Evolutionary conservation across 192 early-diverging fungal species (phyloP), one percentile per base, ranked within the genome.

Genomic region (Rhizoclosmatium globosum): DNA sequence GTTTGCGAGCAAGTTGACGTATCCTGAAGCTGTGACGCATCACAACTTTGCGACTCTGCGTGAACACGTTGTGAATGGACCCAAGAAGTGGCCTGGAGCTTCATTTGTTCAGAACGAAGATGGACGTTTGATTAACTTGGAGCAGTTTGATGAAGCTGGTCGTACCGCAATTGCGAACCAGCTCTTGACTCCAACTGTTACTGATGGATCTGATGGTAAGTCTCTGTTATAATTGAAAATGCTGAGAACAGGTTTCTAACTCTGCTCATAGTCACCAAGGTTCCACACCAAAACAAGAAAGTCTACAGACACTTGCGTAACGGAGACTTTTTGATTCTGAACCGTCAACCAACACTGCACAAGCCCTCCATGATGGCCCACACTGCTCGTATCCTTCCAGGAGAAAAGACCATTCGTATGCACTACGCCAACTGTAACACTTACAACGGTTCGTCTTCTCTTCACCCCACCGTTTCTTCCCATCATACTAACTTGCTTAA

Each of bases 321-420:
- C 82, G 98, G 98, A 68, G 98, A 99, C 81, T 93, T 97, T 83
- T 89, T 99, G 47, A 89, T 99, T 65, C 87, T 99, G 78, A 99
- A 99, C 88, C 95, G 98, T 68, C 98, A 99, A 86, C 98, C 98
- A 3, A 99, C 98, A 42, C 90, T 99, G 78, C 98, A 99, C 90
- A 99, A 99, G 74, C 97, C 98, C 50, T 99, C 97, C 19, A 98
- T 99, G 87, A 98, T 99, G 89, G 96, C 95, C 1, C 97, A 99
- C 89, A 94, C 94, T 23, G 98, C 96, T 6, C 92, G 94, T 66
- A 91, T 99, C 53, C 87, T 99, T 19, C 95, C 95, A 3, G 96
- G 95, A 60, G 98, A 99, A 85, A 97, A 94, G 74, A 99, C 98
- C 15, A 95, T 99, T 86, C 93, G 98, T 38, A 97, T 99, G 97